phyloP scores from a whole-genome alignment of 2,329 filamentous ascomycete species.

The Botrytis porri region DNA sequence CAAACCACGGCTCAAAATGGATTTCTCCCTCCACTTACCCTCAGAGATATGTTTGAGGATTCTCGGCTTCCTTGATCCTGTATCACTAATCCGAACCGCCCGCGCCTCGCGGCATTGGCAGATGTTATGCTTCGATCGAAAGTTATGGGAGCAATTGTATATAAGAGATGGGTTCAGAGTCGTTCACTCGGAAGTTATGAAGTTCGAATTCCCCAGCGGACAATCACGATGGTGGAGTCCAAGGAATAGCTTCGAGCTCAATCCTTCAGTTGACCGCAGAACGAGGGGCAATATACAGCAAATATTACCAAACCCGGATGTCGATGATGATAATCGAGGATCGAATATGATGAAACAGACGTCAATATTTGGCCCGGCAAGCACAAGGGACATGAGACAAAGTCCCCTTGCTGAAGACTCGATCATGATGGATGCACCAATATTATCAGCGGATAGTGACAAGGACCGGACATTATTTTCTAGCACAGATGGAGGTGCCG shows the following conservation, averaged over 20 bases:
- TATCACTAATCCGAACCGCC: constrained; percentile 76
- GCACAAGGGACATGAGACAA: constrained; percentile 12
- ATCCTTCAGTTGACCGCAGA: constrained; percentile 54
- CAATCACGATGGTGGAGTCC: constrained; percentile 10
- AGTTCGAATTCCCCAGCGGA: constrained; percentile 54
- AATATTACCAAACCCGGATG: constrained; percentile 36
- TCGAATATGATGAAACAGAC: constrained; percentile 43
- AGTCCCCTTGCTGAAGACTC: constrained; percentile 10
- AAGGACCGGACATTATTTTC: neutral
- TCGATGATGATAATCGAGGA: constrained; percentile 39
- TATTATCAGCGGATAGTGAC: neutral
- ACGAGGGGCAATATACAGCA: constrained; percentile 44
- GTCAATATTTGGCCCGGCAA: constrained; percentile 33
- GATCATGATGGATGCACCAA: constrained; percentile 16
- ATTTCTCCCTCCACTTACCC: constrained; percentile 82
- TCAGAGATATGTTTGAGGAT: constrained; percentile 89
- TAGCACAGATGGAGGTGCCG: neutral
- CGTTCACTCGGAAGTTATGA: constrained; percentile 60
- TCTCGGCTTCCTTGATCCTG: constrained; percentile 78
- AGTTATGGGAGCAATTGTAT: constrained; percentile 83
- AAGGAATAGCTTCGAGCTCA: constrained; percentile 41
- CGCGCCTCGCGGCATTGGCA: constrained; percentile 81
- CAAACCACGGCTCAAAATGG: constrained; percentile 83
- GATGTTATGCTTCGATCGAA: constrained; percentile 73
- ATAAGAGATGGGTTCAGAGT: constrained; percentile 82